Evolutionary conservation across 2,329 filamentous ascomycete species (phyloP), one percentile per base, ranked within the genome.

Genomic region (Exophiala viscosa): DNA sequence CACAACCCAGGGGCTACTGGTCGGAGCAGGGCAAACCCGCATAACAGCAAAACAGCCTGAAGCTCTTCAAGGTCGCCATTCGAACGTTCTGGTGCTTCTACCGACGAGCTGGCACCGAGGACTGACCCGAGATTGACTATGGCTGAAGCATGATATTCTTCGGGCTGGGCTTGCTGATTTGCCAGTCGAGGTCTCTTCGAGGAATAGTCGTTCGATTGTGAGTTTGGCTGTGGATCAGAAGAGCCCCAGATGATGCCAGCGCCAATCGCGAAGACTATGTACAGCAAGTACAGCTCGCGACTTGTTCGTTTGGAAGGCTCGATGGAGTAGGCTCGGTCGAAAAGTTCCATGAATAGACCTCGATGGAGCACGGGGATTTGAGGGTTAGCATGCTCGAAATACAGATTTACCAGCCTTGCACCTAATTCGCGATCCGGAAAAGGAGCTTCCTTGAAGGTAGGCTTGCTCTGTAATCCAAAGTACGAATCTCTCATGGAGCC

Each of bases 191-290:
- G 80, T 52, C 73, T 71, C 56, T 77, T 78, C 31, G 69, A 68
- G 17, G 61, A 65, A 38, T 56, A 55, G 7, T 60, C 56, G 15
- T 64, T 63, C 33, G 65, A 67, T 9, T 63, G 60, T 8, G 63
- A 57, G 10, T 66, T 63, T 5, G 60, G 52, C 40, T 60, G 57
- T 2, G 52, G 46, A 48, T 64, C 60, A 20, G 64, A 59, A 36
- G 63, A 49, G 47, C 61, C 34, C 61, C 96, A 84, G 60, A 96
- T 95, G 62, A 96, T 95, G 14, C 90, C 92, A 14, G 88, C 87
- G 5, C 93, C 93, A 63, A 97, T 96, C 11, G 92, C 92, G 72
- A 95, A 97, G 18, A 97, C 91, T 71, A 97, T 96, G 70, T 96
- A 96, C 58, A 97, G 77, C 73, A 95, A 83, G 71, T 96, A 97